phyloP scores from a whole-genome alignment of 768 basidiomycete genomes.

The Suillus spraguei region DNA sequence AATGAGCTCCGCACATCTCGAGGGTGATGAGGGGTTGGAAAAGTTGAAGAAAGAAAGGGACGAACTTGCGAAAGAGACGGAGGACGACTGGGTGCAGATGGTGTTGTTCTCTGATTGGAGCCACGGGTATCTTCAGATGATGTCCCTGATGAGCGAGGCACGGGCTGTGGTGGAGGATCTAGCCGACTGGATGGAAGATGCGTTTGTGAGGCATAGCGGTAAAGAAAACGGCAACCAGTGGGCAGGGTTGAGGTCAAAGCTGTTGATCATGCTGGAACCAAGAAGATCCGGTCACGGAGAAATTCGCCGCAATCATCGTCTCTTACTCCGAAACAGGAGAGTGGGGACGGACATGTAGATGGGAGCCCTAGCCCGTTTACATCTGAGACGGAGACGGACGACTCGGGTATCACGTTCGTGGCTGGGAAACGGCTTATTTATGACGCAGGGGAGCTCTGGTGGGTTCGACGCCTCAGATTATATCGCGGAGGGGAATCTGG shows the following conservation, averaged over 20 bases:
- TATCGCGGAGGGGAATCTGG: slow-evolving; percentile 24
- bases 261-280: slow-evolving; percentile 15
- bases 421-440: slow-evolving; percentile 50
- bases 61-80: slow-evolving; percentile 65
- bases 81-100: slow-evolving; percentile 95
- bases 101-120: slow-evolving; percentile 96
- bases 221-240: slow-evolving; percentile 28
- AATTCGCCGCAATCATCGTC: slow-evolving; percentile 23
- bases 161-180: slow-evolving; percentile 77
- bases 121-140: slow-evolving; percentile 97
- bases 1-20: slow-evolving; percentile 51
- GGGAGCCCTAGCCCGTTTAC: slow-evolving; percentile 34
- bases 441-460: slow-evolving; percentile 13
- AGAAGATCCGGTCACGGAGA: slow-evolving; percentile 30
- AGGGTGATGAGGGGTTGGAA: slow-evolving; percentile 33
- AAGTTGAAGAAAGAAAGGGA: slow-evolving; percentile 62
- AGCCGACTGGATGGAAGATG: slow-evolving; percentile 89
- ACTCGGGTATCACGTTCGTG: slow-evolving; percentile 70
- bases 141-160: slow-evolving; percentile 80
- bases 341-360: slow-evolving; percentile 9
- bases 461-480: slow-evolving; percentile 29
- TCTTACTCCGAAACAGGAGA: slow-evolving; percentile 26
- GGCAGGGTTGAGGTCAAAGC: slow-evolving; percentile 20
- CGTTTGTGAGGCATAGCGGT: slow-evolving; percentile 50
- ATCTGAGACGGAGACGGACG: slow-evolving; percentile 70